Conservation (phyloP, 768 basidiomycete species). For the Trametes coccinea region DNA sequence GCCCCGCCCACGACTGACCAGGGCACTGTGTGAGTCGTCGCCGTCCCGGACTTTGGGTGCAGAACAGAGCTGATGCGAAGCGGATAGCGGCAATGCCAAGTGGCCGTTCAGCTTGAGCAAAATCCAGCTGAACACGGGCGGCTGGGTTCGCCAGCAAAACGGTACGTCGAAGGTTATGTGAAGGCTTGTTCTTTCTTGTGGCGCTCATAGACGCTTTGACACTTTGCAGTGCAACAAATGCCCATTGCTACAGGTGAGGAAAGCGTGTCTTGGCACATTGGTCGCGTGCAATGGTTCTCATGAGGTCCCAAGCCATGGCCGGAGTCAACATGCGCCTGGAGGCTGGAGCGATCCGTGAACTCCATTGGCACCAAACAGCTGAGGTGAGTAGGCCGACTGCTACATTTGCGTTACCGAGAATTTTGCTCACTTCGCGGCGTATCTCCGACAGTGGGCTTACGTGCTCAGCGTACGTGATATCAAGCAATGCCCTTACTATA, state of each 20-base stretch:
- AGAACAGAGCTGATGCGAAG: neutral
- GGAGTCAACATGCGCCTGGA: slow-evolving; percentile 38
- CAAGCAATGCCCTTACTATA: neutral
- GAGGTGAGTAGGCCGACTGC: slow-evolving; percentile 20
- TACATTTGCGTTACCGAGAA: neutral
- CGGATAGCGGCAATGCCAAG: slow-evolving; percentile 29
- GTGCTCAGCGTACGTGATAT: slow-evolving; percentile 31
- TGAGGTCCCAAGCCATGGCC: slow-evolving; percentile 29
- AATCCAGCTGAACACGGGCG: slow-evolving; percentile 37
- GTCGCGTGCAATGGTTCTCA: neutral
- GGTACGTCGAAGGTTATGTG: slow-evolving; percentile 6
- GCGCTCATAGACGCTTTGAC: neutral
- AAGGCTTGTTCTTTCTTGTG: neutral
- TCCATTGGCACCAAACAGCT: slow-evolving; percentile 39
- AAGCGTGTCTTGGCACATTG: neutral
- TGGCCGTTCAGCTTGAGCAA: slow-evolving; percentile 39
- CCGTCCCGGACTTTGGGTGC: no score
- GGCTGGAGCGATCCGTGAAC: slow-evolving; percentile 38
- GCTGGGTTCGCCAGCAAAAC: slow-evolving; percentile 39
- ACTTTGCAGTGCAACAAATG: slow-evolving; percentile 29
- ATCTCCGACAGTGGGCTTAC: slow-evolving; percentile 32
- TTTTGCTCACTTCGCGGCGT: neutral
- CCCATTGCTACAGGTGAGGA: slow-evolving; percentile 30
- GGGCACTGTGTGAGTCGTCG: slow-evolving; percentile 30
- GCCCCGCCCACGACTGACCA: slow-evolving; percentile 37